These are phyloP conservation scores for Phialemoniopsis sp. DNA, from an alignment of 2,329 filamentous ascomycete genomes.

Conservation along the genomic window DNA sequence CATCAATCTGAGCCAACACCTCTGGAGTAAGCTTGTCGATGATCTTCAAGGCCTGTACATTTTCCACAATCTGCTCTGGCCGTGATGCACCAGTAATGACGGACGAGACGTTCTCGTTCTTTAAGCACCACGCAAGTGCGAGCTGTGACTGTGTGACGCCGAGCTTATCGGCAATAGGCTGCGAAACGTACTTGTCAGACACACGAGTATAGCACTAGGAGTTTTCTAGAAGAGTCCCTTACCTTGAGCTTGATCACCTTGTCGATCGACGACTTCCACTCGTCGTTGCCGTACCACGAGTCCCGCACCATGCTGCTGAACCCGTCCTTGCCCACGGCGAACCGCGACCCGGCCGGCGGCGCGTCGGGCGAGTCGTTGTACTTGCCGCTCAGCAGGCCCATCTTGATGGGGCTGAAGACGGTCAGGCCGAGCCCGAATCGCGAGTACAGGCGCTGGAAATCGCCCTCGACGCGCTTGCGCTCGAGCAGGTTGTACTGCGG, in stretches of 20 bases:
- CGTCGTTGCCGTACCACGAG: slow-evolving; percentile 45
- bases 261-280: slow-evolving; percentile 44
- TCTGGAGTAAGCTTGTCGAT: slow-evolving; percentile 44
- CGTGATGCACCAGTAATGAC: slow-evolving; percentile 49
- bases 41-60: slow-evolving; percentile 39
- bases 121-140: slow-evolving; percentile 48
- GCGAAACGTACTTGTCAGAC: slow-evolving; percentile 4
- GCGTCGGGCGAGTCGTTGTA: slow-evolving; percentile 52
- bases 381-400: slow-evolving; percentile 57
- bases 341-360: slow-evolving; percentile 42
- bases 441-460: slow-evolving; percentile 53
- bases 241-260: slow-evolving; percentile 11
- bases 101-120: slow-evolving; percentile 48
- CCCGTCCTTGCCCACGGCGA: slow-evolving; percentile 50
- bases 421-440: slow-evolving; percentile 53
- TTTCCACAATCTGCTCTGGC: slow-evolving; percentile 48
- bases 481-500: slow-evolving; percentile 61
- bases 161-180: slow-evolving; percentile 52
- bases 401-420: slow-evolving; percentile 49
- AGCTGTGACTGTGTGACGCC: slow-evolving; percentile 47
- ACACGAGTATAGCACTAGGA: neutral
- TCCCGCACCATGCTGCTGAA: slow-evolving; percentile 53
- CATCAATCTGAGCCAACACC: slow-evolving; percentile 46
- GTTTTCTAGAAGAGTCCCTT: too few relatives aligned
- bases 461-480: slow-evolving; percentile 56